phyloP scores from a whole-genome alignment of 441 rosid species.

The Syzygium malaccense region DNA sequence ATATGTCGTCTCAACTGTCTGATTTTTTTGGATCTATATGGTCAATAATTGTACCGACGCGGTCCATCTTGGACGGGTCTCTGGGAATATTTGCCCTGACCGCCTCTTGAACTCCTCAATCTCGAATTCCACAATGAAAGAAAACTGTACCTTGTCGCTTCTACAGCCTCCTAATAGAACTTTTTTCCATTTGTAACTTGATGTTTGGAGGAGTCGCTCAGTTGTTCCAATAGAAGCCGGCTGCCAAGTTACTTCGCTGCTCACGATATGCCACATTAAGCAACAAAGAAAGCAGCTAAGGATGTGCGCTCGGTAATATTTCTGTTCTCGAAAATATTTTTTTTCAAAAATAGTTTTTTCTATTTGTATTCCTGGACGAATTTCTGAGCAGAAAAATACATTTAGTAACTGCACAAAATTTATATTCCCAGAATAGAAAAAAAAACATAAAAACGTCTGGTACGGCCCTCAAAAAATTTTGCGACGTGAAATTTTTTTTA shows the following conservation, averaged over 20 bases:
- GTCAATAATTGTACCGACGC: neutral
- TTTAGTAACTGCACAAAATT: no score
- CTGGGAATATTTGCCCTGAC: neutral
- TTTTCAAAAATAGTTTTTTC: no score
- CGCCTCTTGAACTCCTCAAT: neutral
- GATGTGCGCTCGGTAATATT: no score
- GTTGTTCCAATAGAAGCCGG: neutral
- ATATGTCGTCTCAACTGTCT: rapidly evolving
- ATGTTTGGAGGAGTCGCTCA: neutral
- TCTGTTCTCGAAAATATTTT: no score
- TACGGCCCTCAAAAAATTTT: no score
- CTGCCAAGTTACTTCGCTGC: neutral
- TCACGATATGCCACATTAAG: neutral
- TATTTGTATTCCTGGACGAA: no score
- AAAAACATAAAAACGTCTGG: no score
- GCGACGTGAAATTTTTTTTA: no score
- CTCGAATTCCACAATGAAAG: neutral
- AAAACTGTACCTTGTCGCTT: neutral
- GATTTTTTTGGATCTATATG: neutral
- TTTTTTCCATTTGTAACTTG: neutral
- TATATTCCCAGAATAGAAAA: no score
- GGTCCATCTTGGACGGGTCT: neutral
- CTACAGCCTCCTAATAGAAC: neutral
- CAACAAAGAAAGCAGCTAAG: neutral
- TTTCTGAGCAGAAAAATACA: no score